Conservation (phyloP, 164 flowering plant species). For the Houttuynia cordata region DNA sequence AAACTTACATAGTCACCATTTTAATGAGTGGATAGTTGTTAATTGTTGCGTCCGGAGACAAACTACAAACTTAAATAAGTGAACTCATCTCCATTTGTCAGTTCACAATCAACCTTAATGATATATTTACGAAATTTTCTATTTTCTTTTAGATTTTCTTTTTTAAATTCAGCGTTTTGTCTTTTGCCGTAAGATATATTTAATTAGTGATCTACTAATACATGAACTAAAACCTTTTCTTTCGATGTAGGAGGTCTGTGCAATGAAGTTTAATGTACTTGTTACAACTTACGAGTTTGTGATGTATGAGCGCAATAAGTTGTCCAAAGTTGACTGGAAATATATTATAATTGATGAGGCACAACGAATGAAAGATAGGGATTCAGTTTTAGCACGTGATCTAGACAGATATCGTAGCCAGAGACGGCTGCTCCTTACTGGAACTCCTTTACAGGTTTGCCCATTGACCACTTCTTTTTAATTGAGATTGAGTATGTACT, state of each 20-base stretch:
- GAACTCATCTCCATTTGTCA: too few relatives aligned
- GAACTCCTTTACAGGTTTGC: slow-evolving; percentile 93
- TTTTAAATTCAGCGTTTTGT: neutral
- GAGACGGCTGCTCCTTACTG: slow-evolving; percentile 91
- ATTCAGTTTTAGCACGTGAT: slow-evolving; percentile 96
- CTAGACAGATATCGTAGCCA: slow-evolving; percentile 96
- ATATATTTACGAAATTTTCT: neutral
- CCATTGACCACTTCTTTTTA: neutral
- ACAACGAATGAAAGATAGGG: slow-evolving; percentile 97
- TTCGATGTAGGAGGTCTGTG: slow-evolving; percentile 64
- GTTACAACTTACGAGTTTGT: slow-evolving; percentile 98
- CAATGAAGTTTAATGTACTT: slow-evolving; percentile 93
- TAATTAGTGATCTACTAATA: neutral
- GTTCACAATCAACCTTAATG: too few relatives aligned
- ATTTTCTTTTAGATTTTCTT: neutral
- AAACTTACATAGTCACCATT: too few relatives aligned
- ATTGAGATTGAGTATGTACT: too few relatives aligned
- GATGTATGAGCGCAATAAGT: slow-evolving; percentile 92
- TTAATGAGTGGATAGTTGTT: too few relatives aligned
- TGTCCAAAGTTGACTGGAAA: slow-evolving; percentile 96
- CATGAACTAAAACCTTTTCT: slow-evolving; percentile 7
- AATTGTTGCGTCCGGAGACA: too few relatives aligned
- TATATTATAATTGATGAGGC: slow-evolving; percentile 99
- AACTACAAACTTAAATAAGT: too few relatives aligned
- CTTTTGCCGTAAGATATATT: neutral